Evolutionary conservation across 441 rosid genomes (phyloP), one percentile per base, ranked within the genome.

Genomic region (Jatropha multifida): DNA sequence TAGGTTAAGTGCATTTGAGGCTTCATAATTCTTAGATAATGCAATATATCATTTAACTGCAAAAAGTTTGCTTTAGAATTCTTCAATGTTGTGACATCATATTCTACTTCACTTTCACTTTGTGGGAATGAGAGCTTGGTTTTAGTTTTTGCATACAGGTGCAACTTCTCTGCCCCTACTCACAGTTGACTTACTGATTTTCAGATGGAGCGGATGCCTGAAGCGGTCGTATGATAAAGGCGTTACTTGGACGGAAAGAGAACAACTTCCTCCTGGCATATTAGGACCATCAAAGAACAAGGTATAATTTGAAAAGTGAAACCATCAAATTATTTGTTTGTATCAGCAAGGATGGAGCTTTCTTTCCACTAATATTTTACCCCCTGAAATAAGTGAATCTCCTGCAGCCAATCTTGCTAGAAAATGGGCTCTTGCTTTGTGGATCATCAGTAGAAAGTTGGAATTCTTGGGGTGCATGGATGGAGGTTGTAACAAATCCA

Each of bases 391-490:
- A 32, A 49, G 46, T 37, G 3, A 62, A 49, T 76, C 64, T 75
- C 78, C 46, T 77, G 68, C 83, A 94, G 96, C 99, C 99, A 75
- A 84, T 90, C 69, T 81, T 94, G 87, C 86, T 91, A 15, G 89
- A 84, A 76, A 86, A 89, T 46, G 94, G 97, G 23, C 65, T 65
- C 59, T 81, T 94, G 80, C 93, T 94, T 49, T 94, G 98, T 63
- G 96, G 97, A 83, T 91, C 97, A 69, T 94, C 98, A 4, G 87
- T 91, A 32, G 97, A 93, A 81, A 93, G 97, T 78, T 94, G 97
- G 98, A 93, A 94, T 71, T 93, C 97, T 69, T 93, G 98, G 96
- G 98, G 98, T 51, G 83, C 94, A n/a, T 93, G 97, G 97, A 83
- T 78, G 74, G 79, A 80, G 83, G 83, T 80, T 59, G 69, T 71